Evolutionary conservation across 116 monocot species (phyloP), one percentile per base, ranked within the genome.

Genomic region (Dioscorea cayenensis): DNA sequence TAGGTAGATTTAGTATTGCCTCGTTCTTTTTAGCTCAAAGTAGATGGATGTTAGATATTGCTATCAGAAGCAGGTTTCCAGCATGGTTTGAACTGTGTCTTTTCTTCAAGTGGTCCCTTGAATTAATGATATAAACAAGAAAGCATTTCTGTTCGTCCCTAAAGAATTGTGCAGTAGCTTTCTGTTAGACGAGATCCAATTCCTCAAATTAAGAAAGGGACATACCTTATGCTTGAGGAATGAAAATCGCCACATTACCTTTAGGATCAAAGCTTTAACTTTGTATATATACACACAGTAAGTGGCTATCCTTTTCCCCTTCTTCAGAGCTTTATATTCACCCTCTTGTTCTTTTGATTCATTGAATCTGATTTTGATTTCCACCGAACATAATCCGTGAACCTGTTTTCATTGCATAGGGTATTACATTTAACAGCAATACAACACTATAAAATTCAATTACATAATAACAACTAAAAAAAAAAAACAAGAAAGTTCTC

Each of bases 301-400:
- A 27, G 25, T 62, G 25, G 62, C 43, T 43, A 43, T 62, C 66
- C 20, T 58, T 5, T 13, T 55, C 21, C 51, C 27, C 12, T 28
- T 22, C 55, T 7, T 14, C 36, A 21, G 1, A 55, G 55, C 17
- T 55, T 55, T 66, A 36, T 36, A 66, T 66, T 36, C 28, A 16
- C 1, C 36, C 11, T 49, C 51, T 51, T 66, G 66, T 66, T 74
- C 36, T 74, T 37, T 55, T 37, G 52, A 37, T 28, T 22, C 55
- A 55, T 32, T 74, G 74, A 59, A 37, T 74, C 36, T 37, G 66
- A 66, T 74, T 74, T 58, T 58, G 6, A 12, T 25, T 17, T 62
- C 17, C 43, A 23, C 43, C 25, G 14, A n/a, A 12, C 52, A 5
- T 55, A 0, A 18, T 18, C 19, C n/a, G 10, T 16, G 17, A 55